Percentiles rank a stretch among this genome's conserved stretches.
Conservation (phyloP, 176 grass and related monocot species). For the Bromus sterilis region DNA sequence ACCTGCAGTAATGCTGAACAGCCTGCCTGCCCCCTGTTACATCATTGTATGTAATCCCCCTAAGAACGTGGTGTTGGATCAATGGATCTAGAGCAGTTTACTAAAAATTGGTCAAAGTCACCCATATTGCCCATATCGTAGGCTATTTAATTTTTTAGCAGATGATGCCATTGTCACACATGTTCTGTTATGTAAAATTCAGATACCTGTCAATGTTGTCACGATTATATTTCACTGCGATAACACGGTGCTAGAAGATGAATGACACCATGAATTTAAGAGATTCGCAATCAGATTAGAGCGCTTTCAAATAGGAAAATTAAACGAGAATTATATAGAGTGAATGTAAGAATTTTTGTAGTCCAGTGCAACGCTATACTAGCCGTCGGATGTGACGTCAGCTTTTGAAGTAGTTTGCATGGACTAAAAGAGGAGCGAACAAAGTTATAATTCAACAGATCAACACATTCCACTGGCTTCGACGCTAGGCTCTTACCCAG, state of each 20-base stretch:
- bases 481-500: no score
- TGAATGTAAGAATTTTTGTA: no score
- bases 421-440: no score
- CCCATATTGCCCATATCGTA: background rate
- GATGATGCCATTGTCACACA: background rate
- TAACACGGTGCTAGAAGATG: background rate
- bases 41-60: background rate
- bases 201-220: background rate
- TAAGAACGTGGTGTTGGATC: background rate
- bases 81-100: background rate
- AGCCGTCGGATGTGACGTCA: no score
- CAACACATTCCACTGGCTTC: no score
- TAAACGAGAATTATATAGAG: no score
- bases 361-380: no score
- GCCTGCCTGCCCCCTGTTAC: background rate
- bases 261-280: background rate
- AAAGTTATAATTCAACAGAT: no score
- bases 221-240: background rate
- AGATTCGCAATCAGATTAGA: background rate
- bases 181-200: background rate
- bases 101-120: background rate
- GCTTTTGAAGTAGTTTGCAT: no score
- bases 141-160: background rate
- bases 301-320: background rate
- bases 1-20: constrained; percentile 41